Evolutionary conservation across 1,139 yeast species (phyloP), one percentile per base, ranked within the genome.

Genomic region (Blastobotrys aristatus): DNA sequence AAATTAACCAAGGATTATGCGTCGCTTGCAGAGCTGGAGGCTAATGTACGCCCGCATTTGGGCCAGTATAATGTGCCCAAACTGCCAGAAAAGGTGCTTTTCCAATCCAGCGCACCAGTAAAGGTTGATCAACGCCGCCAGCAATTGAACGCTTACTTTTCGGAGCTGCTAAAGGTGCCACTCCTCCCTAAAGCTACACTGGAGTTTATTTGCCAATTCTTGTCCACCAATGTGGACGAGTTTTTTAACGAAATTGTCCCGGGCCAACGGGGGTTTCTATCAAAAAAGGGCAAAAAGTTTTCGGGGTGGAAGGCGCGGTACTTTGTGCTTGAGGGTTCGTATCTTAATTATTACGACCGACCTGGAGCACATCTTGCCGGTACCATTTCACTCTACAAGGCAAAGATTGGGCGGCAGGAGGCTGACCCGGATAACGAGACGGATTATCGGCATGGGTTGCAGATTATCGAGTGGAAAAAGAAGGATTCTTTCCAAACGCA

Each of bases 391-490:
- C 65, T 87, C n/a, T 66, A 68, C 18, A 78, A 79, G 2, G 74
- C 86, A 2, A 80, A 79, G 49, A 78, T 84, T 48, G 89, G 87
- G 26, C 69, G 84, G 49, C 85, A 82, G 55, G 51, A 52, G 21
- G 48, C 17, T 47, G 50, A 10, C 54, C 56, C 84, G 22, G 87
- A 80, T 57, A 87, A 79, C 48, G 76, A 78, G 50, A 52, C 55
- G 3, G 88, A 90, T 1, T 83, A 82, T 48, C 72, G 87, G 49
- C 90, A 86, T 67, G 95, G 92, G 0, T 84, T 88, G 60, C 71
- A 84, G 35, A 70, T 88, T 1, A 71, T 78, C 68, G 96, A 87
- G 61, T 74, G 77, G 5, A 77, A 75, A 52, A 80, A 78, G 57
- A 64, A 70, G 43, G 73, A 79, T 24, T 75, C 78, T 1, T 64